phyloP scores from a whole-genome alignment of 148 eudicot species.

The Nepenthes gracilis region DNA sequence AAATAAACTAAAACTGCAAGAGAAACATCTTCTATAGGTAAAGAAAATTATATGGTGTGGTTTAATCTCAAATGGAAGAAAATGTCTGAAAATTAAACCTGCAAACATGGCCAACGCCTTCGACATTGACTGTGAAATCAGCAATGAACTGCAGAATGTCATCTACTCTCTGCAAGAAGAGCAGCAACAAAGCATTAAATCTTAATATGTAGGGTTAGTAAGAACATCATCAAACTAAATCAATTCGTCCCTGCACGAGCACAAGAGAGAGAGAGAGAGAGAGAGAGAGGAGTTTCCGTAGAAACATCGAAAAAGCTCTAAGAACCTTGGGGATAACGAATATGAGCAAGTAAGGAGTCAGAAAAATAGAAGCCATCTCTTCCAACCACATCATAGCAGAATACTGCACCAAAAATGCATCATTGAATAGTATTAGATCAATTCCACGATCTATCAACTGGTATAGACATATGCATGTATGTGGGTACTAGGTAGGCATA shows the following conservation, averaged over 20 bases:
- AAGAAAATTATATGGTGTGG: neutral
- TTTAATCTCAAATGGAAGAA: neutral
- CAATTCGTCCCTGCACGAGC: neutral
- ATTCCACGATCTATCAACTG: neutral
- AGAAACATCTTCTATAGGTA: neutral
- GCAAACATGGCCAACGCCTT: constrained; percentile 97
- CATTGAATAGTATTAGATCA: neutral
- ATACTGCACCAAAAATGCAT: constrained; percentile 38
- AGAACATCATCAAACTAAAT: neutral
- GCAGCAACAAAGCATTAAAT: neutral
- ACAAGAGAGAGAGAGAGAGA: constrained; percentile 1
- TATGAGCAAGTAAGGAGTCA: constrained; percentile 84
- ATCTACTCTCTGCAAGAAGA: constrained; percentile 60
- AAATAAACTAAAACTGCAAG: constrained; percentile 67
- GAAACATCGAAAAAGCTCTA: neutral
- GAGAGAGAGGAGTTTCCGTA: neutral
- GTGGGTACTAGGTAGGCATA: neutral
- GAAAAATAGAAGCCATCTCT: constrained; percentile 94
- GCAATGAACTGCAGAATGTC: constrained; percentile 75
- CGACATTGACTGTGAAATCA: constrained; percentile 71
- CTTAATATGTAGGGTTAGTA: too few species aligned
- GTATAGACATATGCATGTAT: neutral
- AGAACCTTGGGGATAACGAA: constrained; percentile 83
- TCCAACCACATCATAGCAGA: constrained; percentile 92
- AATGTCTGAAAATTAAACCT: constrained; percentile 28